Evolutionary conservation across 768 basidiomycete species (phyloP), one percentile per base, ranked within the genome.

Genomic region (Tricholoma matsutake): DNA sequence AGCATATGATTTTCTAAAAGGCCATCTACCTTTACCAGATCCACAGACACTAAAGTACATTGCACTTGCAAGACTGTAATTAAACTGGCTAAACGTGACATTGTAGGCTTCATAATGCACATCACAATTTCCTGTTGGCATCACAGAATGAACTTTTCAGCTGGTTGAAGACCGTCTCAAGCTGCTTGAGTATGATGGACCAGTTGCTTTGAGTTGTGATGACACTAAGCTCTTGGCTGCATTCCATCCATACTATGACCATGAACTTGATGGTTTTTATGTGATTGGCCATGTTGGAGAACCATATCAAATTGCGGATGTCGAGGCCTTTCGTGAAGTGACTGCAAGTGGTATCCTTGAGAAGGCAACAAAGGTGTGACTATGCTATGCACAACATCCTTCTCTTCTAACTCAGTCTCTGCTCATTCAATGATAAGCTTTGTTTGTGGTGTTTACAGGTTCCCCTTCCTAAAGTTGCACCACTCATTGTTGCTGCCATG

Each of bases 391-490:
- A 32, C 32, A 5, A 32, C 32, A 32, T 32, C 32, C 9, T 32
- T 9, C 32, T 32, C n/a, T n/a, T n/a, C n/a, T n/a, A n/a, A n/a
- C n/a, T n/a, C n/a, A n/a, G n/a, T n/a, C n/a, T n/a, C n/a, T n/a
- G n/a, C n/a, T n/a, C n/a, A n/a, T n/a, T n/a, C n/a, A n/a, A n/a
- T n/a, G n/a, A n/a, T 32, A 32, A 73, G 67, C 59, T 76, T 45
- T 67, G 73, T 0, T 61, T 77, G 0, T 79, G 71, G 73, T 65
- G 59, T 22, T 34, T 78, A 6, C 65, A 65, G 22, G 64, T 78
- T 2, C 75, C 76, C 70, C 78, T 0, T 64, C n/a, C n/a, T n/a
- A n/a, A n/a, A n/a, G n/a, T n/a, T n/a, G n/a, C n/a, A n/a, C n/a
- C n/a, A n/a, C n/a, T 78, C 8, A 67, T 78, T 20, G 47, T 78